Conservation (phyloP, 169 alveolate genomes). For the Plasmodium adleri region DNA sequence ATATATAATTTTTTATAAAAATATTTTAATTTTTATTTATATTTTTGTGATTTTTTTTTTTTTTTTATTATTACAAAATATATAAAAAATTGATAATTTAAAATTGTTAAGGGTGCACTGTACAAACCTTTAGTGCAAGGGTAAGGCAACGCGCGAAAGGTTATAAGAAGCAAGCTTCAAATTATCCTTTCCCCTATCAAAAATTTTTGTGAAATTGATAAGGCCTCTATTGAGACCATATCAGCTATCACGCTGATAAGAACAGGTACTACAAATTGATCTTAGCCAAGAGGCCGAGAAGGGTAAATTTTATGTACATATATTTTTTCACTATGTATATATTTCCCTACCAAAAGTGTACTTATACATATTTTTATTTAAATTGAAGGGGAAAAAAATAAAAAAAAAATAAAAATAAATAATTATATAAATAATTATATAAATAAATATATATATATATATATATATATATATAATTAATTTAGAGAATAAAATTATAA, state of each 20-base stretch:
- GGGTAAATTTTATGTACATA: conserved; percentile 26
- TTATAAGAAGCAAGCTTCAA: conserved; percentile 88
- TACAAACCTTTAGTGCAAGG: conserved; percentile 89
- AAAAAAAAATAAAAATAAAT: not conserved
- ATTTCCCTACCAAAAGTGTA: conserved; percentile 73
- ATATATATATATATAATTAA: conserved; percentile 9
- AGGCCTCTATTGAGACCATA: conserved; percentile 90
- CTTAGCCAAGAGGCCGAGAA: conserved; percentile 93
- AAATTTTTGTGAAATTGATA: conserved; percentile 87
- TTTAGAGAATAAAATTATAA: not conserved
- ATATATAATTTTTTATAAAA: too few relatives aligned
- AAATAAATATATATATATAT: not conserved
- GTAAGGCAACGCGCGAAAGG: conserved; percentile 90
- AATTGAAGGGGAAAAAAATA: not conserved
- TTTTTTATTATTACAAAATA: not conserved
- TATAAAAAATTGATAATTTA: conserved; percentile 34
- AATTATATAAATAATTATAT: too few relatives aligned
- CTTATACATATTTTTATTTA: conserved; percentile 10
- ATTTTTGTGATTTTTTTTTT: too few relatives aligned
- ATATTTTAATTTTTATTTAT: too few relatives aligned
- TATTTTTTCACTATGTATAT: conserved; percentile 31
- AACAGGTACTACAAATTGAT: conserved; percentile 92
- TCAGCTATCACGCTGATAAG: conserved; percentile 93
- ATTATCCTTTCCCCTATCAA: conserved; percentile 84
- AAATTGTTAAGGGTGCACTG: conserved; percentile 88